Conservation (phyloP, 495 filamentous ascomycete species). For the Hyaloscypha finlandica region DNA sequence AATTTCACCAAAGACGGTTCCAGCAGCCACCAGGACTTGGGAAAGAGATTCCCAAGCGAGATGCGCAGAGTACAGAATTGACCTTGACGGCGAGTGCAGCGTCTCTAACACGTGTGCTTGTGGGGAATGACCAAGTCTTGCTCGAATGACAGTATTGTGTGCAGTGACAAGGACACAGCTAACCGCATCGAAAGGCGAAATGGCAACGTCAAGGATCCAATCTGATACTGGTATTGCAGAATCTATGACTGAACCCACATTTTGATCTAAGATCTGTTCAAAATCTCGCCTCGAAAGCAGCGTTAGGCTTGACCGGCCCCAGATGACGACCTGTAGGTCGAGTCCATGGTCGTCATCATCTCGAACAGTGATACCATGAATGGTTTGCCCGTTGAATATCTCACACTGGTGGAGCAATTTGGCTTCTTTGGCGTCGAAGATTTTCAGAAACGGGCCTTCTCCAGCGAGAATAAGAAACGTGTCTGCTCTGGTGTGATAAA, state of each 20-base stretch:
- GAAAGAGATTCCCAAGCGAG: slow-evolving; percentile 57
- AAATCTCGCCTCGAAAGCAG: slow-evolving; percentile 11
- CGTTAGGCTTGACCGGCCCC: slow-evolving; percentile 49
- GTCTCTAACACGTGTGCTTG: slow-evolving; percentile 36
- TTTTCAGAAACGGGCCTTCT: slow-evolving; percentile 71
- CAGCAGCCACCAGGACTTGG: slow-evolving; percentile 74
- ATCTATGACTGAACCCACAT: slow-evolving; percentile 14
- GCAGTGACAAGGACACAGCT: slow-evolving; percentile 67
- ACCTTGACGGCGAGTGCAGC: slow-evolving; percentile 70
- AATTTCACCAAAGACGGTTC: slow-evolving; percentile 92
- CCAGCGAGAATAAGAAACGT: slow-evolving; percentile 62
- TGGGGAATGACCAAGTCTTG: slow-evolving; percentile 27
- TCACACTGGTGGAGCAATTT: slow-evolving; percentile 40
- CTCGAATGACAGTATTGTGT: slow-evolving; percentile 70
- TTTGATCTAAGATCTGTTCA: slow-evolving; percentile 8
- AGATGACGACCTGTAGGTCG: slow-evolving; percentile 46
- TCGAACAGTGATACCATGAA: slow-evolving; percentile 66
- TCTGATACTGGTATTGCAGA: slow-evolving; percentile 55
- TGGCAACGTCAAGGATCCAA: slow-evolving; percentile 81
- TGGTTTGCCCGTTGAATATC: slow-evolving; percentile 63
- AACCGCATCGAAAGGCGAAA: slow-evolving; percentile 41
- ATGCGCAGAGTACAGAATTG: slow-evolving; percentile 86
- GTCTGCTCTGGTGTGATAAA: slow-evolving; percentile 37
- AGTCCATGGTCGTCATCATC: slow-evolving; percentile 11
- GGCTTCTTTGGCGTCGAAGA: slow-evolving; percentile 49